Conservation (phyloP, 352 stramenopile genomes). For the Thalassiosira exigua region DNA sequence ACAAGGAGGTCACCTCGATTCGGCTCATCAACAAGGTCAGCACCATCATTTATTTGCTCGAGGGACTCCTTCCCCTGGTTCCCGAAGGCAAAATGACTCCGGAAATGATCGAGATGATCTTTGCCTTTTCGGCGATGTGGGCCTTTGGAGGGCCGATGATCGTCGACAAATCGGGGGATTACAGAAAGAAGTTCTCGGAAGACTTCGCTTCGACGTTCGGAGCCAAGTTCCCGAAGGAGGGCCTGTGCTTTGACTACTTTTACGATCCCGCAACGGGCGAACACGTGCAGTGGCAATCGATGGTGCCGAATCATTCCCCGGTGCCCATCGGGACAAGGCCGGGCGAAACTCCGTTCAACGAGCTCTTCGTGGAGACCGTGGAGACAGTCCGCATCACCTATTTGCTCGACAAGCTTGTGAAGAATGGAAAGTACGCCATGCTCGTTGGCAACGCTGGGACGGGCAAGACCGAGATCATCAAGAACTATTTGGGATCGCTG, state of each 20-base stretch:
- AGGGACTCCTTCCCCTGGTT: conserved; percentile 90
- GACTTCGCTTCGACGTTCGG: conserved; percentile 84
- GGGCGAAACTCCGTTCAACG: conserved; percentile 94
- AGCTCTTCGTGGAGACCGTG: conserved; percentile 95
- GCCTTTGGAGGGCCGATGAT: conserved; percentile 95
- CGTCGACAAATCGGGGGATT: conserved; percentile 89
- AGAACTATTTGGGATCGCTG: conserved; percentile 90
- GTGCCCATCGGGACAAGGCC: conserved; percentile 91
- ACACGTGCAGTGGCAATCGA: conserved; percentile 92
- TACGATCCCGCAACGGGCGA: conserved; percentile 92
- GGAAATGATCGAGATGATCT: conserved; percentile 96
- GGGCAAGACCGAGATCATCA: conserved; percentile 97
- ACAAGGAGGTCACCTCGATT: conserved; percentile 94
- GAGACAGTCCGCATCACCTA: conserved; percentile 95
- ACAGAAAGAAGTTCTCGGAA: conserved; percentile 88
- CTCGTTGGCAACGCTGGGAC: conserved; percentile 95
- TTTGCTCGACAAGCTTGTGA: conserved; percentile 93
- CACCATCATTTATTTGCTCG: conserved; percentile 95
- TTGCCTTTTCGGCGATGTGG: conserved; percentile 96
- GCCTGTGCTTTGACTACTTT: conserved; percentile 97
- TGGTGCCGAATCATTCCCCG: conserved; percentile 84
- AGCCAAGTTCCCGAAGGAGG: conserved; percentile 94
- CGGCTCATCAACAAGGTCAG: conserved; percentile 94
- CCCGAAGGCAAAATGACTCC: conserved; percentile 84
- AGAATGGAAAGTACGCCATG: conserved; percentile 92